Evolutionary conservation across 2,329 filamentous ascomycete genomes (phyloP), one percentile per base, ranked within the genome.

Genomic region (Sclerotinia trifoliorum): DNA sequence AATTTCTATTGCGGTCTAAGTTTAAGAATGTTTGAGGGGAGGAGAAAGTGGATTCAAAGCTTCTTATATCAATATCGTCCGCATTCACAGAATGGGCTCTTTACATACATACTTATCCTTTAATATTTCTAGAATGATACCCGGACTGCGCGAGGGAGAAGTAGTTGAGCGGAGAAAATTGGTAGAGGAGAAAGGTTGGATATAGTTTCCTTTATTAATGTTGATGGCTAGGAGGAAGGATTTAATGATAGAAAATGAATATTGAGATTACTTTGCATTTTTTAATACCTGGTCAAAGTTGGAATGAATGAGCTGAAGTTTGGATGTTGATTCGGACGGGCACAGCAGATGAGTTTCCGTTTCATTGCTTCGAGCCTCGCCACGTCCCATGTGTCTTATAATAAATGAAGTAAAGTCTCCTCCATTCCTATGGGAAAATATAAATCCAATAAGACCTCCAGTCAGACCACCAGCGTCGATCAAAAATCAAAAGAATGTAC

Each of bases 121-220:
- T 58, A 58, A 48, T 66, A 60, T 21, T 66, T 58, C 52, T 66
- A 66, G 63, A 66, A 66, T 66, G 63, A 66, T 66, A 66, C 63
- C 63, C 63, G 52, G 52, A 48, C 26, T 39, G 44, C 63, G 21
- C 39, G n/a, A 26, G 24, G 17, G 48, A 35, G 29, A n/a, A 57
- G 13, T 15, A 21, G 32, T 10, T 24, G 21, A 32, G 15, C 10
- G 6, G 21, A 35, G 19, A 35, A 8, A 8, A 8, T 4, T 13
- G 17, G 5, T 10, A 46, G 26, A 21, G 6, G n/a, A n/a, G n/a
- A 48, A 11, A n/a, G 29, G 39, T n/a, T 51, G 58, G 46, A 62
- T 62, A 51, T 35, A 11, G 4, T 62, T 51, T 51, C 8, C 21
- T 39, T 24, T 62, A 15, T 51, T 62, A 62, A 51, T 51, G 29